These are phyloP conservation scores for Xylaria sp. DNA, from an alignment of 2,329 filamentous ascomycete genomes.

Conservation along the genomic window DNA sequence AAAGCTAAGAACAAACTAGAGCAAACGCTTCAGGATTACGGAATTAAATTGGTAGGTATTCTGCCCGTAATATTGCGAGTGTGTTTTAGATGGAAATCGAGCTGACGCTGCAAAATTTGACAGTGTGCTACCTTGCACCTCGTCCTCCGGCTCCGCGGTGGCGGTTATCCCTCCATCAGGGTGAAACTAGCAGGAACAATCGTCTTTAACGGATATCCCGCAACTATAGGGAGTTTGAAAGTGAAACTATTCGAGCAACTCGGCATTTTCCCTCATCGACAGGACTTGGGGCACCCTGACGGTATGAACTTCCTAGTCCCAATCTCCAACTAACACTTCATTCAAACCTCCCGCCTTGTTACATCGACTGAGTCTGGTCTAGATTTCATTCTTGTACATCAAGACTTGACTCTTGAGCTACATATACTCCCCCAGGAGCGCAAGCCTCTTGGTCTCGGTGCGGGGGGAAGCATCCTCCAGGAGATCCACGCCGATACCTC, in stretches of 20 bases:
- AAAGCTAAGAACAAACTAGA: not conserved
- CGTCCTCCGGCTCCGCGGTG: not conserved
- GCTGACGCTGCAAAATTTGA: not conserved
- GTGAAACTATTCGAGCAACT: not conserved
- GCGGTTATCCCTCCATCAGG: not conserved
- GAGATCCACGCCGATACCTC: not conserved
- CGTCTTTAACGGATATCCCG: not conserved
- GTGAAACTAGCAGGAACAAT: not conserved
- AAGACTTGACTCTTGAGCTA: constrained; percentile 1
- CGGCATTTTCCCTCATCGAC: not conserved
- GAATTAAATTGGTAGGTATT: not conserved
- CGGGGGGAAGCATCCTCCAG: not conserved
- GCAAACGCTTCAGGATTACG: not conserved
- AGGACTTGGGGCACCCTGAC: not conserved
- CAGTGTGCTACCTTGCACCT: not conserved
- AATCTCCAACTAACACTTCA: not conserved
- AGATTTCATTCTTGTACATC: not conserved
- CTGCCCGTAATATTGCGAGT: not conserved
- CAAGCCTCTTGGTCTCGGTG: not conserved
- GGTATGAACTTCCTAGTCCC: too few relatives aligned
- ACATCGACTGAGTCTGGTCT: not conserved
- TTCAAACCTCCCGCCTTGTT: not conserved
- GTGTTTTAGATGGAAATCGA: not conserved
- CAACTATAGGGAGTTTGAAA: not conserved
- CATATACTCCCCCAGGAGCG: not conserved